Evolutionary conservation across 768 basidiomycete genomes (phyloP), one percentile per base, ranked within the genome.

Genomic region (Kwoniella shandongensis): DNA sequence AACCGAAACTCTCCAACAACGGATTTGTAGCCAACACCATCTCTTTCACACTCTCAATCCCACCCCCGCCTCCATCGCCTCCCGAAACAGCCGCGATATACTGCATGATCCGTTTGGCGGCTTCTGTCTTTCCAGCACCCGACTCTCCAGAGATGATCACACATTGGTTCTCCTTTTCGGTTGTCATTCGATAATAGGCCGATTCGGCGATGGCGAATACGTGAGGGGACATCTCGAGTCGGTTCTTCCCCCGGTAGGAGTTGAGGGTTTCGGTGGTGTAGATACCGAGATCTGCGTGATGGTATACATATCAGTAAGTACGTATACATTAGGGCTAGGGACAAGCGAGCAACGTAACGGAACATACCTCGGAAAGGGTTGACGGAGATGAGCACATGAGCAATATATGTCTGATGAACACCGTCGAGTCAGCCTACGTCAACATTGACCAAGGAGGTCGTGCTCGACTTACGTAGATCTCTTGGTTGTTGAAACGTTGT

Each of bases 11-110:
- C 78, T 99, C 96, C 61, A 99, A 79, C 40, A 99, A 78, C 17
- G 96, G 96, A 75, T 99, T 99, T 7, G 96, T 98, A 10, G 96
- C 96, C 45, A 99, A 81, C 17, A 99, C 96, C 96, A 99, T 99
- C 74, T 98, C 93, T 80, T 98, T 97, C 76, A 98, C 92, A 77
- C 94, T 88, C 76, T 96, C 89, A 57, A 98, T 98, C 65, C 89
- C 91, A 69, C 90, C 65, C 32, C 38, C 22, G 2, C 63, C 89
- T 62, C 85, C 84, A n/a, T 62, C 22, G 84, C 88, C 75, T 8
- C 62, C 67, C 44, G 91, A 89, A 0, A 98, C 96, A 10, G 90
- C 96, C 15, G 96, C 96, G 66, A 99, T 94, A 73, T 99, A 99
- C 76, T 97, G 93, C 96, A 99, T 99, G 78, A 99, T 98, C 46